Evolutionary conservation across 768 basidiomycete species (phyloP).

Genomic region (Trametes sanguinea): DNA sequence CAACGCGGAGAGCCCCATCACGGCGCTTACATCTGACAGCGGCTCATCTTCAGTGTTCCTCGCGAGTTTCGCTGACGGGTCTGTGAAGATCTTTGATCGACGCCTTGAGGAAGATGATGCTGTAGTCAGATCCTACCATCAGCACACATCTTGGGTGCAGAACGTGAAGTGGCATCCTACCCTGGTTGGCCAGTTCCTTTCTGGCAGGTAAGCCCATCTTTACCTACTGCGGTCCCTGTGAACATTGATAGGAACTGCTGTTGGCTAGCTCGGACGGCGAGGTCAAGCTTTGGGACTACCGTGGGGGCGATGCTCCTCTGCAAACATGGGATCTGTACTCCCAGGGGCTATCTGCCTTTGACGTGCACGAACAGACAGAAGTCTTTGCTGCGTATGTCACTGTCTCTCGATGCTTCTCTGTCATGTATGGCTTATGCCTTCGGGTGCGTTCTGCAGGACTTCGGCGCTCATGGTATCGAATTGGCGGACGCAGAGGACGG

Average conservation of each 20-base stretch:
- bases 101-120: constrained; percentile 83
- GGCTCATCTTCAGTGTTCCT: constrained; percentile 78
- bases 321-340: constrained; percentile 66
- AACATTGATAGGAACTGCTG: background rate
- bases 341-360: constrained; percentile 79
- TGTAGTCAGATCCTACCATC: constrained; percentile 72
- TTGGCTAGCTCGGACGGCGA: constrained; percentile 76
- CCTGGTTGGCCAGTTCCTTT: constrained; percentile 68
- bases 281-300: constrained; percentile 89
- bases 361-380: constrained; percentile 79
- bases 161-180: constrained; percentile 85
- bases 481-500: constrained; percentile 67
- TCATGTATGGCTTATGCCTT: background rate
- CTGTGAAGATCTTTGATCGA: constrained; percentile 87
- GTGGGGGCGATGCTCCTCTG: constrained; percentile 59
- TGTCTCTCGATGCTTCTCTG: constrained; percentile 15
- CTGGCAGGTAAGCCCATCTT: constrained; percentile 69
- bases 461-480: constrained; percentile 60
- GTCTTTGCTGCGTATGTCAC: constrained; percentile 81
- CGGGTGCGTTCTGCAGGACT: constrained; percentile 39
- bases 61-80: constrained; percentile 92
- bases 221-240: background rate
- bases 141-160: constrained; percentile 87
- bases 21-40: constrained; percentile 77
- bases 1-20: constrained; percentile 87